phyloP scores from a whole-genome alignment of 148 eudicot species.

The Agrostemma githago region DNA sequence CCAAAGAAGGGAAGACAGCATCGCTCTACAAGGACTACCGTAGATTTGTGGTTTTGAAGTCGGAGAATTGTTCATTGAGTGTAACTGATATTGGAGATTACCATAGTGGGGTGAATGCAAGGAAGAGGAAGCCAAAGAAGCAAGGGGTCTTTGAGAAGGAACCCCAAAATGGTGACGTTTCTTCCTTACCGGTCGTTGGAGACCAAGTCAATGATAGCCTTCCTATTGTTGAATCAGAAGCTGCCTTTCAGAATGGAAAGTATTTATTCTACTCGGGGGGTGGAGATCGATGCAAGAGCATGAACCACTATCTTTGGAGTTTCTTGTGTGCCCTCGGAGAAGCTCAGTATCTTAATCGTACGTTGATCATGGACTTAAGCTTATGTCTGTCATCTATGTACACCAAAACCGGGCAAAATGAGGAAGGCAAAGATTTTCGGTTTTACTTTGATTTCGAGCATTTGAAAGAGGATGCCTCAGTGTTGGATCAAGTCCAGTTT shows the following conservation, averaged over 20 bases:
- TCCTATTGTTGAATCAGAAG: conserved; percentile 76
- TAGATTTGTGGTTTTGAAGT: conserved; percentile 51
- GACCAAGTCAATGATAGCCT: conserved; percentile 74
- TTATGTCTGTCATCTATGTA: conserved; percentile 78
- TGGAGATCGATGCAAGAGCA: conserved; percentile 90
- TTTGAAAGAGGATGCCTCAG: conserved; percentile 77
- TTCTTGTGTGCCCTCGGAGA: conserved; percentile 93
- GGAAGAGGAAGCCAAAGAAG: conserved; percentile 68
- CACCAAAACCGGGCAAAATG: conserved; percentile 57
- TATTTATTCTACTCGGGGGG: conserved; percentile 76
- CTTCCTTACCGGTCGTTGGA: conserved; percentile 58
- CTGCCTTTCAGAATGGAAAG: conserved; percentile 53
- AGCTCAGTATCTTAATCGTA: conserved; percentile 91
- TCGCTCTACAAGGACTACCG: conserved; percentile 80
- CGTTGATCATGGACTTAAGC: conserved; percentile 77
- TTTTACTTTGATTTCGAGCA: conserved; percentile 93
- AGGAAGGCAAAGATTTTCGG: conserved; percentile 93
- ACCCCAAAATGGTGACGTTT: conserved; percentile 14
- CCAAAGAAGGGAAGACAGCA: conserved; percentile 76
- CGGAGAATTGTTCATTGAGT: conserved; percentile 62
- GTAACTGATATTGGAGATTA: conserved; percentile 76
- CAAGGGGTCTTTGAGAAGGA: conserved; percentile 54
- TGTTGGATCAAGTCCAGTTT: conserved; percentile 73
- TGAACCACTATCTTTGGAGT: conserved; percentile 92
- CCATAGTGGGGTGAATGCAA: conserved; percentile 78